Conservation (phyloP, 805 yeast genomes). For the Tetrapisispora pingtungensis region DNA sequence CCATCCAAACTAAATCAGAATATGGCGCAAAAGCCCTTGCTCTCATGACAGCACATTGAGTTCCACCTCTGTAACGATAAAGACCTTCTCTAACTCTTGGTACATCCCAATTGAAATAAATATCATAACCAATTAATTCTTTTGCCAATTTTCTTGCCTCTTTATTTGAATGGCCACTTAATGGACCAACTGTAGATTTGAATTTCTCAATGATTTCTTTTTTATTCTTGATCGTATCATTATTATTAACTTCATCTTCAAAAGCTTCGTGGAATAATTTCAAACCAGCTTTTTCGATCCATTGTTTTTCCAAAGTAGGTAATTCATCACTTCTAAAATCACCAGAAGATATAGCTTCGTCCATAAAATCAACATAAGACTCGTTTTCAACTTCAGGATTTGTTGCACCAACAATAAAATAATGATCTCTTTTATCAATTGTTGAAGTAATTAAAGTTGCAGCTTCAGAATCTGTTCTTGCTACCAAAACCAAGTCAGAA, state of each 20-base stretch:
- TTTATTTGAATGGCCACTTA: conserved; percentile 61
- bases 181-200: conserved; percentile 59
- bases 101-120: conserved; percentile 89
- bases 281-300: conserved; percentile 75
- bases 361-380: conserved; percentile 59
- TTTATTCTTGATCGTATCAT: conserved; percentile 37
- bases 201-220: conserved; percentile 60
- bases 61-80: conserved; percentile 93
- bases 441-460: conserved; percentile 91
- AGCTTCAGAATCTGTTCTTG: conserved; percentile 96
- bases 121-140: conserved; percentile 66
- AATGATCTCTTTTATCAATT: conserved; percentile 90
- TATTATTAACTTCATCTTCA: conserved; percentile 62
- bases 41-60: conserved; percentile 94
- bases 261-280: conserved; percentile 89
- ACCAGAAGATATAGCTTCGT: conserved; percentile 54
- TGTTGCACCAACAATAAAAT: conserved; percentile 82
- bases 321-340: conserved; percentile 57
- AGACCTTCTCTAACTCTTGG: conserved; percentile 95
- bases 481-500: conserved; percentile 75
- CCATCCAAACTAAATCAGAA: conserved; percentile 91
- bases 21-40: conserved; percentile 93
- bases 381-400: conserved; percentile 53
- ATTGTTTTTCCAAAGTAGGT: conserved; percentile 65
- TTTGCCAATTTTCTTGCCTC: conserved; percentile 73